A percentile compares a stretch with the other conserved stretches of the same genome.
Evolutionary conservation across 2,329 filamentous ascomycete species (phyloP).

Genomic region (Scorias spongiosa): DNA sequence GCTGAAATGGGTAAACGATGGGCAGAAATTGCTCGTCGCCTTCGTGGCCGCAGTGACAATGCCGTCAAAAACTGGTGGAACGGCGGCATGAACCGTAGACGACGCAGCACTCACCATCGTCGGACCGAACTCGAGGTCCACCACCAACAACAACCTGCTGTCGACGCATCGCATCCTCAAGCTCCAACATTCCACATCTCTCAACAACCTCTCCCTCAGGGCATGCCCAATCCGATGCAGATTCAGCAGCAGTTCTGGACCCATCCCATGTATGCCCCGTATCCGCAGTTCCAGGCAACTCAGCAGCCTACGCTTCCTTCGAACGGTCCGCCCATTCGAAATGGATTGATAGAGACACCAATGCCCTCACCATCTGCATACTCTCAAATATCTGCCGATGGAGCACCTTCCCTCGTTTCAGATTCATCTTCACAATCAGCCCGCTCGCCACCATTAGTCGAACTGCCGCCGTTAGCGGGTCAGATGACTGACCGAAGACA

Average conservation of each 20-base stretch:
- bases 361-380: constrained; percentile 48
- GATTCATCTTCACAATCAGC: constrained; percentile 38
- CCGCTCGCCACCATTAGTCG: constrained; percentile 31
- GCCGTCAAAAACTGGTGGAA: constrained; percentile 99
- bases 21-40: constrained; percentile 76
- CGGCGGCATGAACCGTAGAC: constrained; percentile 70
- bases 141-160: constrained; percentile 8
- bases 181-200: constrained; percentile 1
- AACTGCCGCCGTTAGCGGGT: constrained; percentile 25
- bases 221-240: constrained; percentile 9
- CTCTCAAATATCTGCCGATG: constrained; percentile 48
- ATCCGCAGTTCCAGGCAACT: constrained; percentile 9
- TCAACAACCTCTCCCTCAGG: constrained; percentile 13
- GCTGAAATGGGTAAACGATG: constrained; percentile 68
- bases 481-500: constrained; percentile 15
- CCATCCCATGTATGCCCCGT: constrained; percentile 8
- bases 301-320: constrained; percentile 19
- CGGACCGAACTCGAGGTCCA: constrained; percentile 19
- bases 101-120: constrained; percentile 24
- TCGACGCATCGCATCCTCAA: not conserved
- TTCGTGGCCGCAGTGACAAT: constrained; percentile 81
- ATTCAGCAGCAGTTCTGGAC: constrained; percentile 12
- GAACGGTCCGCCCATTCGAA: constrained; percentile 14
- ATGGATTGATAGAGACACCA: constrained; percentile 34
- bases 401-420: constrained; percentile 54